phyloP scores from a whole-genome alignment of 2,329 filamentous ascomycete species.

The Pseudogymnoascus sp. region DNA sequence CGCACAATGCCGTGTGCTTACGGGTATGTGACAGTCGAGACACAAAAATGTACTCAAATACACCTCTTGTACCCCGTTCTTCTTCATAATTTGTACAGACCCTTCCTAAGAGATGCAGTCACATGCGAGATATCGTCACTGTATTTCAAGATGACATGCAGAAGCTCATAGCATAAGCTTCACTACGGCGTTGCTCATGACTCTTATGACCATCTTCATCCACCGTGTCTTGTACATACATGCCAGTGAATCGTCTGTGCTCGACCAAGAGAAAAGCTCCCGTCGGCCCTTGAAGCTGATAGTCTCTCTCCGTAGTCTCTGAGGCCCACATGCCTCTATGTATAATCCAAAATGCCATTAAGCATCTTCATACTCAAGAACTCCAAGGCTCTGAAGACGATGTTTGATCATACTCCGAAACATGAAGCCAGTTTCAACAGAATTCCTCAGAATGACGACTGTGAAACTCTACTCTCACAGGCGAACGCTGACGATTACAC shows the following conservation, averaged over 20 bases:
- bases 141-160: background rate
- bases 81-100: background rate
- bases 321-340: background rate
- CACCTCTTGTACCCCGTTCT: background rate
- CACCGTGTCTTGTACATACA: background rate
- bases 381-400: background rate
- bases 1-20: background rate
- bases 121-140: background rate
- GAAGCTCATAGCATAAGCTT: background rate
- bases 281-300: background rate
- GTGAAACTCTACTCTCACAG: background rate
- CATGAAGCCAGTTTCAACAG: background rate
- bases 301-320: background rate
- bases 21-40: background rate
- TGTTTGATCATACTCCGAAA: background rate
- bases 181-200: background rate
- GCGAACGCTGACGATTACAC: background rate
- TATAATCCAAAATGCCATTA: constrained; percentile 2
- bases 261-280: background rate
- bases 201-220: background rate
- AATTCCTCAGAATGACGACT: background rate
- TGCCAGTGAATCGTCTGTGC: background rate
- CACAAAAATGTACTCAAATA: background rate
- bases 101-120: background rate
- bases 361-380: background rate